A percentile compares a stretch with the other conserved stretches of the same genome.
Conservation (phyloP, 148 eudicot genomes). For the Heliamphora exappendiculata region DNA sequence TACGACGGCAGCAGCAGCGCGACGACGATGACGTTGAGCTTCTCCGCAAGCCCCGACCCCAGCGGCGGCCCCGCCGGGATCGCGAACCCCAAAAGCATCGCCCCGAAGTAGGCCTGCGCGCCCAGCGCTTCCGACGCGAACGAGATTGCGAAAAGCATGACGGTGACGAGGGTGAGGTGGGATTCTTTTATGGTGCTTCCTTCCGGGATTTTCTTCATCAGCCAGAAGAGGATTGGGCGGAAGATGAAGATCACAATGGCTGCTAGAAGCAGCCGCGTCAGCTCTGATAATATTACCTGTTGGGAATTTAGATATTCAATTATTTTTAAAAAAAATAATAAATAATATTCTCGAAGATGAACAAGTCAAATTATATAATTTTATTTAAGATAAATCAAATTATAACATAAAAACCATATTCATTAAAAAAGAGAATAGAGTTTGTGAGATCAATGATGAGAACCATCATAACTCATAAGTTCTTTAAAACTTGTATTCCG, state of each 20-base stretch:
- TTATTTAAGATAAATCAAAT: too few relatives aligned
- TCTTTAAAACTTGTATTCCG: too few relatives aligned
- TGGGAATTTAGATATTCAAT: too few relatives aligned
- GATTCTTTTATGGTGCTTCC: conserved; percentile 3
- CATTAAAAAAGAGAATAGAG: too few relatives aligned
- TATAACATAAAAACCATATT: too few relatives aligned
- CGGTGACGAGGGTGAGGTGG: neutral
- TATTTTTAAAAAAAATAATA: too few relatives aligned
- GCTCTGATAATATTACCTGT: too few relatives aligned
- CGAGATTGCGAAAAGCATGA: neutral
- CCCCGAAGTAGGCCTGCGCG: neutral
- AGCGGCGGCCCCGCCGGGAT: conserved; percentile 20
- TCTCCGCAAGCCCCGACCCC: conserved; percentile 13
- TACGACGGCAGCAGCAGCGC: conserved; percentile 12
- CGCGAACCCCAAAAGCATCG: conserved; percentile 10
- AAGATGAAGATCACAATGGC: neutral
- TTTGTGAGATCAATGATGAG: too few relatives aligned
- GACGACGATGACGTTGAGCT: neutral
- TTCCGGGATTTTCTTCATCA: conserved; percentile 12
- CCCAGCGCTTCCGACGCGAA: neutral
- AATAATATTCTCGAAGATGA: too few relatives aligned
- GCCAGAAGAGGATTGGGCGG: neutral
- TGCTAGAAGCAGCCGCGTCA: too few relatives aligned
- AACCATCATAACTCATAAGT: too few relatives aligned
- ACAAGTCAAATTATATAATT: too few relatives aligned